Evolutionary conservation across 306 rosid species (phyloP), one percentile per base, ranked within the genome.

Genomic region (Senna siamea): DNA sequence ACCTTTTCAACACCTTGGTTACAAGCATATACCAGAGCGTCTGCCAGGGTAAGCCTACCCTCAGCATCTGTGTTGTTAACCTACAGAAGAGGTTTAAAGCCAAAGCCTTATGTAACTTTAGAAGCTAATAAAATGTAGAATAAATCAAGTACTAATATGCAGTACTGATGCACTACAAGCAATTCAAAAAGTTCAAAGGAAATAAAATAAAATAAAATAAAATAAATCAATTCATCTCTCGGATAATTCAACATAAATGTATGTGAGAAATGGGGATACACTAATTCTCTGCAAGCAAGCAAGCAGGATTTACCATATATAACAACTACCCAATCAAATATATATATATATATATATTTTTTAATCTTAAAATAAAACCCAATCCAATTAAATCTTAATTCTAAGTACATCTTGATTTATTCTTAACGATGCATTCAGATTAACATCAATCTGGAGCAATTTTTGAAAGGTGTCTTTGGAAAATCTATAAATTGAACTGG

Each of bases 21-120:
- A 82, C 95, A 90, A 61, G 98, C 89, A 81, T 92, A 92, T 22
- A 90, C 86, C 84, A 92, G 86, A 53, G 98, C 95, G 74, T 92
- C 98, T 65, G 98, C 98, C 69, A 92, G 87, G 18, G 98, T 90
- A 76, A 92, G 95, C 79, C 96, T 87, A 53, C 98, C 98, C 80
- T 92, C 96, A 66, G 98, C 98, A 79, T 92, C 98, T 40, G 96
- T 92, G 85, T 92, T 92, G 73, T 92, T 92, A 72, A 92, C 98
- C 98, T 92, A 83, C 65, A 73, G 26, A 46, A 54, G 70, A 74
- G 63, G 78, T 79, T 73, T 61, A 78, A n/a, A 44, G 22, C 43
- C 56, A 41, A 76, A 13, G 69, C 57, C 66, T 73, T 14, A 77
- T 18, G 46, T 19, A 56, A 23, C 30, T 19, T 40, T 5, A 32